A percentile compares a stretch with the other conserved stretches of the same genome.
phyloP scores from a whole-genome alignment of 164 flowering plant genomes.

The Liquidambar formosana region DNA sequence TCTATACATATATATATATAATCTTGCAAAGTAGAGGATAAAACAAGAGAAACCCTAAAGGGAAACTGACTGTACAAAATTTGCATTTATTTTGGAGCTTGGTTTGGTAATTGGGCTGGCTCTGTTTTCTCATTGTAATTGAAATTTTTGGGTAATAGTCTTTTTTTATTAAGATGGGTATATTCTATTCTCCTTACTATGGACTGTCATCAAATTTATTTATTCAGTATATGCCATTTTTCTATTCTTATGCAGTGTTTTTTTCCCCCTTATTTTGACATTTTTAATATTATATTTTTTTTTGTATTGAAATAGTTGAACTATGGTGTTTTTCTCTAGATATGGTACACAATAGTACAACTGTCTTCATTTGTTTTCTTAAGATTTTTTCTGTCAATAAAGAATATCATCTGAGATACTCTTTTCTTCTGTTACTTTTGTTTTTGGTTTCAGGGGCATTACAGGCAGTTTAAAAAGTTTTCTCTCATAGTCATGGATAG shows the following conservation, averaged over 20 bases:
- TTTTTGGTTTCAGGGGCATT: conserved; percentile 20
- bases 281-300: not conserved
- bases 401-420: conserved; percentile 9
- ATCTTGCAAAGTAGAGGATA: no score
- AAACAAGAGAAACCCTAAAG: no score
- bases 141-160: not conserved
- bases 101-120: no score
- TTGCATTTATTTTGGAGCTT: no score
- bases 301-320: not conserved
- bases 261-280: not conserved
- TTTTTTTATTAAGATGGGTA: not conserved
- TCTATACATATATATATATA: no score
- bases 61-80: no score
- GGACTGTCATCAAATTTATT: no score
- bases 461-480: not conserved
- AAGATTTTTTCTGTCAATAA: not conserved
- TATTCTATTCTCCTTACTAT: no score
- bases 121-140: not conserved
- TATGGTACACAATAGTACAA: not conserved
- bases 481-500: conserved; percentile 75
- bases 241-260: not conserved
- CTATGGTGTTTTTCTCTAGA: not conserved
- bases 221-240: not conserved
- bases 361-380: not conserved
- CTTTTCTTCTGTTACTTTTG: conserved; percentile 5